Percentiles rank a stretch among this genome's conserved stretches.
Evolutionary conservation across 228 moss, liverwort and hornwort genomes (phyloP).

Genomic region (Sphagnum fallax): DNA sequence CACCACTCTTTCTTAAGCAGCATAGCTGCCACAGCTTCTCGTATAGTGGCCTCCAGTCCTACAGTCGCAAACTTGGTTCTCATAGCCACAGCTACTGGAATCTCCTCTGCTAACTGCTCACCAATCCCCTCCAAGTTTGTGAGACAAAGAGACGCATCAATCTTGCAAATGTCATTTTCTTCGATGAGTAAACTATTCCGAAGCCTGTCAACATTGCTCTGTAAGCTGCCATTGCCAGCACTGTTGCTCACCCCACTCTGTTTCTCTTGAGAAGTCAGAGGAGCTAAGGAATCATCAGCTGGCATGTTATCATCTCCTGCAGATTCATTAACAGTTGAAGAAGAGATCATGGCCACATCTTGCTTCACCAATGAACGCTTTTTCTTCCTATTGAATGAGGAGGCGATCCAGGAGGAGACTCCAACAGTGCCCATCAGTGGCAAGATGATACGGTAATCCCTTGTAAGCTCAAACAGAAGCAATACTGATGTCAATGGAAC

Average conservation of each 20-base stretch:
- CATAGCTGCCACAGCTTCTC: constrained; percentile 70
- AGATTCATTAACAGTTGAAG: constrained; percentile 8
- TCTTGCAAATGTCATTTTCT: constrained; percentile 50
- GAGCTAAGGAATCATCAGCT: background rate
- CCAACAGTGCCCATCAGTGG: constrained; percentile 98
- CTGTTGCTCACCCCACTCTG: constrained; percentile 10
- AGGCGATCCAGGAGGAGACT: constrained; percentile 92
- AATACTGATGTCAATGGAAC: constrained; percentile 92
- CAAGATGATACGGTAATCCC: constrained; percentile 93
- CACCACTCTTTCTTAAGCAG: constrained; percentile 88
- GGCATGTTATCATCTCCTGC: background rate
- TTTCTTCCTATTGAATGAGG: constrained; percentile 51
- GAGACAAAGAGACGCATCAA: constrained; percentile 78
- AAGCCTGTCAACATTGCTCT: constrained; percentile 12
- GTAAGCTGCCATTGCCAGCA: constrained; percentile 26
- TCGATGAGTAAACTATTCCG: constrained; percentile 12
- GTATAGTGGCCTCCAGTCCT: constrained; percentile 47
- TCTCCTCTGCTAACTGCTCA: constrained; percentile 66
- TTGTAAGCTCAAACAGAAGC: constrained; percentile 86
- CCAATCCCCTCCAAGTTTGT: constrained; percentile 63
- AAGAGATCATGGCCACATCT: constrained; percentile 14
- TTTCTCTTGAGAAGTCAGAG: background rate
- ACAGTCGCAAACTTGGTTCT: constrained; percentile 66
- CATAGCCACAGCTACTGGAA: constrained; percentile 80
- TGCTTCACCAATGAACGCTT: constrained; percentile 26